Evolutionary conservation across 2,329 filamentous ascomycete species (phyloP).

Genomic region (Cladophialophora yegresii): DNA sequence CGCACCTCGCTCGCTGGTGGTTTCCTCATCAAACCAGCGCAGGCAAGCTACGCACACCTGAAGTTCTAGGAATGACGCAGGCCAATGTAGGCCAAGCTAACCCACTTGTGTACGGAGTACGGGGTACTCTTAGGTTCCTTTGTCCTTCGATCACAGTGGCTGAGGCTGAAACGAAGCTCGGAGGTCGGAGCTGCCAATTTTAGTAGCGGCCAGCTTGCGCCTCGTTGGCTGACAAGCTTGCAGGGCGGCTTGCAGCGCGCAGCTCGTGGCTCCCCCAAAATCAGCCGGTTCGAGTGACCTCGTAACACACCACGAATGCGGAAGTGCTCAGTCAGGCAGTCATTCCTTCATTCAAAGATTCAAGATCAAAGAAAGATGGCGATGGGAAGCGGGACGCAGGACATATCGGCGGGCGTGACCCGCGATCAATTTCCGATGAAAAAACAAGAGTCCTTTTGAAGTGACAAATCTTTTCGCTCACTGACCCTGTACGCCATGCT

Average conservation of each 20-base stretch:
- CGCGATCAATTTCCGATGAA: background rate
- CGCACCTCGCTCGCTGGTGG: background rate
- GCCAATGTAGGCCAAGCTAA: background rate
- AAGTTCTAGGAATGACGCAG: background rate
- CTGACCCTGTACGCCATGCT: conserved; percentile 1
- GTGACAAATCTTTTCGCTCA: conserved; percentile 12
- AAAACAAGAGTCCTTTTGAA: background rate
- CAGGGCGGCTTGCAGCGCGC: too few relatives aligned
- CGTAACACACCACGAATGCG: too few relatives aligned
- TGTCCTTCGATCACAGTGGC: too few relatives aligned
- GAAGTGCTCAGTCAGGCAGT: too few relatives aligned
- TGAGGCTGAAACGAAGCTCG: conserved; percentile 21
- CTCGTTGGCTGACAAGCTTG: background rate
- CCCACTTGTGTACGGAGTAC: too few relatives aligned
- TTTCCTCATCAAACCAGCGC: background rate
- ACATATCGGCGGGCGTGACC: background rate
- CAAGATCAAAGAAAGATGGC: conserved; percentile 1
- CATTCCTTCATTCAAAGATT: background rate
- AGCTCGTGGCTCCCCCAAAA: background rate
- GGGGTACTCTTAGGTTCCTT: too few relatives aligned
- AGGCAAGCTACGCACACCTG: too few relatives aligned
- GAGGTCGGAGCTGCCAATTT: conserved; percentile 7
- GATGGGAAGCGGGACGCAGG: background rate
- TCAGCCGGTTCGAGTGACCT: background rate
- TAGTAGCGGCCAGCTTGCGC: conserved; percentile 6